A percentile compares a stretch with the other conserved stretches of the same genome.
phyloP scores from a whole-genome alignment of 1,284 basidiomycete species.

The Trametes hirsuta region DNA sequence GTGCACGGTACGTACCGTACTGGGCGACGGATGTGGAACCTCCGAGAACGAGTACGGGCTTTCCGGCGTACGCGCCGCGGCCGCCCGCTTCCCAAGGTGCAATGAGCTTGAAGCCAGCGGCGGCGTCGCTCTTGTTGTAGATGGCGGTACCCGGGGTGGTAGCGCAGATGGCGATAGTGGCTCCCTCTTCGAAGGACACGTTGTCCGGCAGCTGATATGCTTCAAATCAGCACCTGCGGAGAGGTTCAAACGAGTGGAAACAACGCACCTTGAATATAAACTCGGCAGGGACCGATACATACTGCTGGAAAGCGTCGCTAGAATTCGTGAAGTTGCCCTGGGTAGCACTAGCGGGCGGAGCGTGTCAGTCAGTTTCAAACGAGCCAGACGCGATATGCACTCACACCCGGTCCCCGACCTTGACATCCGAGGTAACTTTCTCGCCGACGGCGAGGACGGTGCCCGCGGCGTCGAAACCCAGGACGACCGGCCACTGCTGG shows the following conservation, averaged over 20 bases:
- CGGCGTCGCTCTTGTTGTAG: constrained; percentile 21
- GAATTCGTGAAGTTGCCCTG: too few species aligned
- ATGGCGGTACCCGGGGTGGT: constrained; percentile 32
- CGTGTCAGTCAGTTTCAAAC: neutral
- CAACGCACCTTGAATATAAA: neutral
- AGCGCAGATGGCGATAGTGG: constrained; percentile 32
- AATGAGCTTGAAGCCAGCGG: constrained; percentile 22
- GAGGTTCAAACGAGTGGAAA: neutral
- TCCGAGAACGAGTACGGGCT: constrained; percentile 41
- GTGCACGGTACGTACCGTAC: constrained; percentile 28
- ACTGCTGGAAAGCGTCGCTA: too few species aligned
- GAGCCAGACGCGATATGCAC: neutral
- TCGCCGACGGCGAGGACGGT: constrained; percentile 56
- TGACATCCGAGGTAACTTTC: constrained; percentile 47
- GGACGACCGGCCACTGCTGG: constrained; percentile 44
- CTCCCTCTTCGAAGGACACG: constrained; percentile 34
- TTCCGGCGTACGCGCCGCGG: constrained; percentile 30
- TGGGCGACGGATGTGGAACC: constrained; percentile 42
- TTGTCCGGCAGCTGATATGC: constrained; percentile 31
- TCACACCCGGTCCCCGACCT: constrained; percentile 63
- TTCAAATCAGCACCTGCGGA: neutral
- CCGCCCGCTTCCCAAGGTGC: constrained; percentile 30
- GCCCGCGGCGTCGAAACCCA: constrained; percentile 64
- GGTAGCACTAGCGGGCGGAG: too few species aligned
- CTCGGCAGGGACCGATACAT: too few species aligned